Conservation (phyloP, 768 basidiomycete species). For the Melanogaster broomeanus region DNA sequence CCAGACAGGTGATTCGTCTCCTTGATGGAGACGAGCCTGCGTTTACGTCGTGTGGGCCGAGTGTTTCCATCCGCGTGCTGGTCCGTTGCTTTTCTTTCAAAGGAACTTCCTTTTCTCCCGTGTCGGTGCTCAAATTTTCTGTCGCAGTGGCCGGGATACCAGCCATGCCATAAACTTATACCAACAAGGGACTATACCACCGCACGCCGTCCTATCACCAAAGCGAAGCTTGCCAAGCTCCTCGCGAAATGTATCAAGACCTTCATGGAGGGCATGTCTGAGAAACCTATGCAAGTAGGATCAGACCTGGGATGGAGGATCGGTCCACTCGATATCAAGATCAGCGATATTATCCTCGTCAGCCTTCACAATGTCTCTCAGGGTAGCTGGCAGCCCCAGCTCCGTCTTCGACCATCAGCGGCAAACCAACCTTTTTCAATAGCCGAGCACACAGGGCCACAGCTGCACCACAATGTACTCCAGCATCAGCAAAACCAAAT, state of each 20-base stretch:
- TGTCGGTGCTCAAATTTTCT: background rate
- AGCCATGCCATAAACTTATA: conserved; percentile 69
- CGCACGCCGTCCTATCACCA: conserved; percentile 67
- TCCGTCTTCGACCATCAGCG: conserved; percentile 43
- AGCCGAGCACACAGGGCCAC: no score
- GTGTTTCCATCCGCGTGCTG: conserved; percentile 70
- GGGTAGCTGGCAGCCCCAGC: no score
- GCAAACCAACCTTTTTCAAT: no score
- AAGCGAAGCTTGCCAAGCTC: conserved; percentile 67
- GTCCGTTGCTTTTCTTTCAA: conserved; percentile 24
- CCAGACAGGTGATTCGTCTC: conserved; percentile 53
- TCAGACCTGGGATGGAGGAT: conserved; percentile 15
- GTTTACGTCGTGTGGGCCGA: conserved; percentile 66
- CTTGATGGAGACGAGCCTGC: conserved; percentile 56
- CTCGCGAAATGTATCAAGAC: conserved; percentile 60
- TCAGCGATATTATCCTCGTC: conserved; percentile 48
- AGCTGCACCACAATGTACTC: no score
- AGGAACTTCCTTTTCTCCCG: background rate
- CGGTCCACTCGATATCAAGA: conserved; percentile 4
- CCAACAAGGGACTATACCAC: conserved; percentile 70
- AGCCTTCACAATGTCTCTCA: conserved; percentile 48
- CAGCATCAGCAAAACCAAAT: no score
- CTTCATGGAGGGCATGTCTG: conserved; percentile 7
- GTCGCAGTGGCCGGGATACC: conserved; percentile 75
- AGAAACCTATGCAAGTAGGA: conserved; percentile 3